Base-by-base conservation (phyloP, 2,329 filamentous ascomycete species). In the Trichoderma brevicompactum region DNA sequence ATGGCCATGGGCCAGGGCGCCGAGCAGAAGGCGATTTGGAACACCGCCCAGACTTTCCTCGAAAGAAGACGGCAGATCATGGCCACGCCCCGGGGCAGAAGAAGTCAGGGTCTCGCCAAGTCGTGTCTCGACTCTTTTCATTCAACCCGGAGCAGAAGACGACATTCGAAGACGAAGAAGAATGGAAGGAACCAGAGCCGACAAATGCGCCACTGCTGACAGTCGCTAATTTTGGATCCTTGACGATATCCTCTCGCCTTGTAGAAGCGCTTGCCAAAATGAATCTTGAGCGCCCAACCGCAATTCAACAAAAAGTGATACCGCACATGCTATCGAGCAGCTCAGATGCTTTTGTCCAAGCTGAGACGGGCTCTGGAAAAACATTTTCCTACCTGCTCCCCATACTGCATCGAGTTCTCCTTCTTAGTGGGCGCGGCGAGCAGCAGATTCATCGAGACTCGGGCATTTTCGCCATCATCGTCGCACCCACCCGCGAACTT, bases 311-410 rank as follows among this genome's bases (percentile, higher is more conserved):
- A 72, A 92, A 92, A 68, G 90, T 94, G 0, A 89, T 99, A 44
- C 85, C 91, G 48, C 89, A 95, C 71, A 80, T 99, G 67, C 79
- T 96, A 50, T 88, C 88, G 48, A 89, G 90, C 61, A 91, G 96
- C 71, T 89, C 87, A 52, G 95, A 99, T 80, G 94, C 94, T 2
- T 99, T 99, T 72, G 90, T 99, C 40, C 95, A 98, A 76, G 96
- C 95, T 2, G 91, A 99, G 79, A 99, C 95, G 0, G 95, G 95
- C 70, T 99, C 95, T 0, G 95, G 95, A 79, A 99, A 99, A 80
- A 99, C 95, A 0, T 80, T 99, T 67, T 92, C 95, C n/a, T 99
- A 99, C 75, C 83, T 99, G 5, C 80, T 99, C 7, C 95, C 95
- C 1, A 90, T 99, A 53, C 88, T 99, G 23, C 92, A 99, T 75